Base-by-base conservation (phyloP, 2,329 filamentous ascomycete species). In the Davidsoniella neocaledoniae region DNA sequence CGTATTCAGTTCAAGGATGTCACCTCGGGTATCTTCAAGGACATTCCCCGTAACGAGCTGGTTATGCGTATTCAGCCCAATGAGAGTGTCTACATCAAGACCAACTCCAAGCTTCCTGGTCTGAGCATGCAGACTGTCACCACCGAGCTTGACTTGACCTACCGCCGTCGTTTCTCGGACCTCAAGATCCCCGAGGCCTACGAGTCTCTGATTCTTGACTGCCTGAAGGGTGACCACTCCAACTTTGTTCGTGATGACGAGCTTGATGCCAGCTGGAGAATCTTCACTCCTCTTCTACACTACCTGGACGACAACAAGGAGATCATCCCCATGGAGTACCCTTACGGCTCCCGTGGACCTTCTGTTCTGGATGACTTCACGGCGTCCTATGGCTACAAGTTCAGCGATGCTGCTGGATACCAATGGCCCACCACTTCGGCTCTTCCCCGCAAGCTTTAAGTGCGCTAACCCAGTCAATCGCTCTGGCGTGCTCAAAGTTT, bases 1-100 rank as follows among this genome's bases (percentile, higher is more conserved):
- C 83, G 91, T 62, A 94, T 98, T 59, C 91, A 98, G 67, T 98
- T 95, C 81, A 94, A 94, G 75, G 91, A 98, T 64, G 91, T 98
- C 56, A 96, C 91, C 19, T 95, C 88, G 45, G 91, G 93, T 58
- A 98, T 98, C 68, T 98, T 98, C 74, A 96, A 96, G 77, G 90
- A 98, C 65, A 98, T 98, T 62, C 93, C 91, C 53, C 83, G 93
- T 58, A 98, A 98, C 72, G 91, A 98, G 71, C 83, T 98, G 57
- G 91, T 98, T 61, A 95, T 98, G 72, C 88, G 91, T 58, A 94
- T 98, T 57, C 91, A 98, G 73, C 91, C 91, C 60, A 98, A 98
- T 71, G 91, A 98, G 76, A 94, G 86, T 64, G 88, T 98, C 58
- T 98, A 98, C 72, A 94, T 96, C 68, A 98, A 98, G 80, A 98